These are phyloP conservation scores for Pisolithus microcarpus DNA, from an alignment of 768 basidiomycete species.

Conservation along the genomic window DNA sequence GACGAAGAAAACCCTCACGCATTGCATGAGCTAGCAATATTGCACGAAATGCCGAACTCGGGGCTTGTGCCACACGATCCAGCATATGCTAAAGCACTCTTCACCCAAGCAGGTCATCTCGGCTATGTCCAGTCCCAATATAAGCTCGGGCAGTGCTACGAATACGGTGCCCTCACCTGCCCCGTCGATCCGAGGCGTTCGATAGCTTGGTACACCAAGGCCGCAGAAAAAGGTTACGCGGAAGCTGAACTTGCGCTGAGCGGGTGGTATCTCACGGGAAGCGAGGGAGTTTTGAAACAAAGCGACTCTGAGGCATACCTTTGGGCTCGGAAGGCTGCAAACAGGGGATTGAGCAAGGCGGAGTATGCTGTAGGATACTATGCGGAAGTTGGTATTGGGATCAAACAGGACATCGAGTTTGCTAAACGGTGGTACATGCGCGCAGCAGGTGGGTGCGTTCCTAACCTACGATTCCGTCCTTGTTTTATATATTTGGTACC, in stretches of 20 bases:
- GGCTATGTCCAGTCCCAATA: slow-evolving; percentile 93
- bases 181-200: slow-evolving; percentile 89
- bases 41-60: slow-evolving; percentile 68
- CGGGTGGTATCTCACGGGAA: slow-evolving; percentile 97
- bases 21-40: slow-evolving; percentile 85
- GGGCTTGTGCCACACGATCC: slow-evolving; percentile 73
- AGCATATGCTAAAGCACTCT: slow-evolving; percentile 74
- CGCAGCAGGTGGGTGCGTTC: slow-evolving; percentile 72
- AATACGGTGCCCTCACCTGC: slow-evolving; percentile 84
- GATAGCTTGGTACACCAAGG: slow-evolving; percentile 98
- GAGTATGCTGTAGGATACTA: slow-evolving; percentile 99
- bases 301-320: slow-evolving; percentile 98
- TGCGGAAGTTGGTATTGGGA: slow-evolving; percentile 94
- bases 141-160: slow-evolving; percentile 92
- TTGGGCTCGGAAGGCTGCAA: slow-evolving; percentile 94
- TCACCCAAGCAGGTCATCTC: slow-evolving; percentile 85
- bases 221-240: slow-evolving; percentile 91
- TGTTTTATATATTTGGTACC: not conserved
- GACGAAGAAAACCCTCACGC: slow-evolving; percentile 99
- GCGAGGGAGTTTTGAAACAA: slow-evolving; percentile 93
- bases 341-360: slow-evolving; percentile 93
- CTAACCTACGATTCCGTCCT: not conserved
- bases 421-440: slow-evolving; percentile 99
- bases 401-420: slow-evolving; percentile 92
- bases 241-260: slow-evolving; percentile 94